phyloP scores from a whole-genome alignment of 2,329 filamentous ascomycete species.

The Calonectria pseudoturangicola region DNA sequence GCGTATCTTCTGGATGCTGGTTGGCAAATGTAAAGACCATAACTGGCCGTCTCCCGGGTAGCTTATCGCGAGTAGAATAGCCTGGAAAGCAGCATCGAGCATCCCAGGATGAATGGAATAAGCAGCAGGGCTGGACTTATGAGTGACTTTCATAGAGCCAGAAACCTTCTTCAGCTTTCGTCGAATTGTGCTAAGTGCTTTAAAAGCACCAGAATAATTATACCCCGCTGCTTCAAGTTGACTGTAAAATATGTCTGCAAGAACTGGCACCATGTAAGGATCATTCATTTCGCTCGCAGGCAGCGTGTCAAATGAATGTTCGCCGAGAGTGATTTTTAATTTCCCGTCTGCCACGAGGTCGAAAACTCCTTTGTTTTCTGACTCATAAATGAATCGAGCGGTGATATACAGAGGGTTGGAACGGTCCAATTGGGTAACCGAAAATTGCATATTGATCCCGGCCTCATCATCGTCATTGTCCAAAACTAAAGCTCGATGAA shows the following conservation, averaged over 20 bases:
- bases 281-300: background rate
- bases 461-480: constrained; percentile 46
- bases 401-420: background rate
- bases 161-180: background rate
- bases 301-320: background rate
- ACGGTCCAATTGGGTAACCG: background rate
- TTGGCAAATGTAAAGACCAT: constrained; percentile 2
- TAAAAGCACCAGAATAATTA: background rate
- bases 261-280: background rate
- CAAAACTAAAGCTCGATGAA: background rate
- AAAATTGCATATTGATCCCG: background rate
- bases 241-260: background rate
- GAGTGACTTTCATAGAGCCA: background rate
- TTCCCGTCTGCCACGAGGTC: background rate
- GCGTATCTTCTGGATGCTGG: background rate
- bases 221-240: background rate
- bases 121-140: background rate
- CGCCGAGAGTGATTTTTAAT: background rate
- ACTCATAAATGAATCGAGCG: background rate
- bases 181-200: background rate
- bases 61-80: background rate
- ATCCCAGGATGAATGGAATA: background rate
- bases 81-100: constrained; percentile 1
- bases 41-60: constrained; percentile 5
- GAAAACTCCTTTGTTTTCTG: background rate